Percentiles rank a stretch among this genome's conserved stretches.
These are phyloP conservation scores for Pseudogymnoascus sp. DNA, from an alignment of 2,329 filamentous ascomycete genomes.

Conservation along the genomic window DNA sequence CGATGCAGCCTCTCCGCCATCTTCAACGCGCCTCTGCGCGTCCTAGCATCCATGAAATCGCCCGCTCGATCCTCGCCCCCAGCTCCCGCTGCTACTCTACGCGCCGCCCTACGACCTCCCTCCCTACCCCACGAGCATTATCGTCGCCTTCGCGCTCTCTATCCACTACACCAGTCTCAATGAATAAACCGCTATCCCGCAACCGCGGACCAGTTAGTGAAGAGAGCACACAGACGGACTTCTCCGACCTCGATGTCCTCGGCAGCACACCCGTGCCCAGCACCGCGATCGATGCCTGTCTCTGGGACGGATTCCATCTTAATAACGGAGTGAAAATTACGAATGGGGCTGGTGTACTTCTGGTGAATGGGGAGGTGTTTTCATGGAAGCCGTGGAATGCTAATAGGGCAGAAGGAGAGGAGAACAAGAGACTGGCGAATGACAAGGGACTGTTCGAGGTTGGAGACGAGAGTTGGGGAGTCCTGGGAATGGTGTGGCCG, in stretches of 20 bases:
- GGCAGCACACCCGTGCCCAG: conserved; percentile 66
- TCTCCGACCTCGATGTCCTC: conserved; percentile 70
- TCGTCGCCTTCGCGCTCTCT: conserved; percentile 1
- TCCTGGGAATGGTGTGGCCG: conserved; percentile 75
- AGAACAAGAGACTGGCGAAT: conserved; percentile 52
- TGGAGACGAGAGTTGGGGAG: conserved; percentile 58
- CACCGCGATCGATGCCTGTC: conserved; percentile 76
- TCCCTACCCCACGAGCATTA: neutral
- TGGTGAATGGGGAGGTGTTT: conserved; percentile 84
- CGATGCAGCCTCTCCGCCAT: neutral
- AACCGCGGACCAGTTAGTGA: conserved; percentile 53
- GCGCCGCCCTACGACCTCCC: neutral
- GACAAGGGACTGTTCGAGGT: conserved; percentile 76
- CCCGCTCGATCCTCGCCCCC: neutral
- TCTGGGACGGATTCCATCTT: conserved; percentile 75
- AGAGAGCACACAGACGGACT: conserved; percentile 61
- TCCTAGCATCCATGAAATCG: conserved; percentile 2
- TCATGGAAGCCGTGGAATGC: conserved; percentile 74
- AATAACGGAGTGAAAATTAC: conserved; percentile 69
- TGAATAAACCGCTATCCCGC: conserved; percentile 30
- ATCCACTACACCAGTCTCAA: conserved; percentile 10
- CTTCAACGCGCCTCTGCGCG: neutral
- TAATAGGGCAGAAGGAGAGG: conserved; percentile 29
- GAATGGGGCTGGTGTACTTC: conserved; percentile 62
- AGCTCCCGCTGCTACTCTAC: neutral